Evolutionary conservation across 2,329 filamentous ascomycete species (phyloP).

Genomic region (Aspergillus felis): DNA sequence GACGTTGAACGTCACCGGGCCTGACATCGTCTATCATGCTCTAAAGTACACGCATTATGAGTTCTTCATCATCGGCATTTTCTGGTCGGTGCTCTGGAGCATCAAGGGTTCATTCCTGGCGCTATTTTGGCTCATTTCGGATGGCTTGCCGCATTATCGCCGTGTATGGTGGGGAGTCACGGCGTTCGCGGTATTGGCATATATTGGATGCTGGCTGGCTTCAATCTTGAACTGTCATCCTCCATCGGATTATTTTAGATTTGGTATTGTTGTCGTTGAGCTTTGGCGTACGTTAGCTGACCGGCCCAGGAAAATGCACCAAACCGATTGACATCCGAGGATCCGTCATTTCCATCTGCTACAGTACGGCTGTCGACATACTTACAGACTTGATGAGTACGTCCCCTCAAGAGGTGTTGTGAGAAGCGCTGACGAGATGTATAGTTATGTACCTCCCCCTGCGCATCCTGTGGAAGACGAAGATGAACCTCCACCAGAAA

Average conservation of each 20-base stretch:
- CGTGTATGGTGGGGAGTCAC: conserved; percentile 12
- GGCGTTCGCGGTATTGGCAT: conserved; percentile 7
- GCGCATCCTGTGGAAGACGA: conserved; percentile 23
- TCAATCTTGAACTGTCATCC: conserved; percentile 17
- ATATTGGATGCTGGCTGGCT: conserved; percentile 16
- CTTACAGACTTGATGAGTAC: conserved; percentile 22
- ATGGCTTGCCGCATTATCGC: conserved; percentile 13
- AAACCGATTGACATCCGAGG: conserved; percentile 13
- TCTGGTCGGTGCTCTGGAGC: conserved; percentile 19
- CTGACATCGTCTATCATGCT: conserved; percentile 12
- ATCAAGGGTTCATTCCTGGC: conserved; percentile 19
- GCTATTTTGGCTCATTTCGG: conserved; percentile 16
- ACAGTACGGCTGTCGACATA: conserved; percentile 21
- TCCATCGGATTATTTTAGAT: conserved; percentile 14
- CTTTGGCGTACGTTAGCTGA: background rate
- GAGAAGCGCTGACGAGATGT: background rate
- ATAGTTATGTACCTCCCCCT: conserved; percentile 30
- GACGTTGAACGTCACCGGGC: conserved; percentile 3
- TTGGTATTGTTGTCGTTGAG: conserved; percentile 5
- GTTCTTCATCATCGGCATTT: conserved; percentile 19
- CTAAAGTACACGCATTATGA: conserved; percentile 12
- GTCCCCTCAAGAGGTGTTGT: background rate
- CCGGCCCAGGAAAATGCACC: conserved; percentile 9
- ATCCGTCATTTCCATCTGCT: conserved; percentile 15
- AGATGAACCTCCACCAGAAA: conserved; percentile 24